Percentiles rank a stretch among this genome's conserved stretches.
These are phyloP conservation scores for Sporothrix mexicana DNA, from an alignment of 2,329 filamentous ascomycete species.

Conservation along the genomic window DNA sequence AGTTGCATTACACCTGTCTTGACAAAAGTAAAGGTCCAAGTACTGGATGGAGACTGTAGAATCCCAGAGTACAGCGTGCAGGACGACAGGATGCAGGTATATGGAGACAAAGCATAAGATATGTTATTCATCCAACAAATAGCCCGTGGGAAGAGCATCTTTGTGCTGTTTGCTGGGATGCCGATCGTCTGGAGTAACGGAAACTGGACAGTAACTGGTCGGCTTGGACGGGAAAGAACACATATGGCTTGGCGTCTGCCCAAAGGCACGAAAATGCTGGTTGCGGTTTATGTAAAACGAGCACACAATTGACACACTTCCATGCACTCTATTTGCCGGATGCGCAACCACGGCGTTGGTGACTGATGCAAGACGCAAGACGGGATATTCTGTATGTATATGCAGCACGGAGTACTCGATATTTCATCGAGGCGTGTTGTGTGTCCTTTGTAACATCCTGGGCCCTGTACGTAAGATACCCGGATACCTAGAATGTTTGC, in stretches of 20 bases:
- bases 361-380: slow-evolving; percentile 12
- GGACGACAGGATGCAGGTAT: background rate
- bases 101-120: background rate
- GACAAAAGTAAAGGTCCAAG: no score
- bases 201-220: background rate
- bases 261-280: slow-evolving; percentile 11
- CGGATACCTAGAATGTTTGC: no score
- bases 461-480: no score
- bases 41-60: background rate
- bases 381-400: no score
- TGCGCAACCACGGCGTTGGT: slow-evolving; percentile 21
- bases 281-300: slow-evolving; percentile 20
- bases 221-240: background rate
- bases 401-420: background rate
- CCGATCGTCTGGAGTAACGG: background rate
- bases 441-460: no score
- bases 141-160: background rate
- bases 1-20: background rate
- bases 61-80: background rate
- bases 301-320: slow-evolving; percentile 15
- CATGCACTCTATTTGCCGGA: slow-evolving; percentile 22
- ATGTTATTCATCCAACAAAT: background rate
- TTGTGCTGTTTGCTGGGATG: background rate
- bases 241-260: background rate
- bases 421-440: background rate